Evolutionary conservation across 2,329 filamentous ascomycete species (phyloP), one percentile per base, ranked within the genome.

Genomic region (Ambrosiella xylebori): DNA sequence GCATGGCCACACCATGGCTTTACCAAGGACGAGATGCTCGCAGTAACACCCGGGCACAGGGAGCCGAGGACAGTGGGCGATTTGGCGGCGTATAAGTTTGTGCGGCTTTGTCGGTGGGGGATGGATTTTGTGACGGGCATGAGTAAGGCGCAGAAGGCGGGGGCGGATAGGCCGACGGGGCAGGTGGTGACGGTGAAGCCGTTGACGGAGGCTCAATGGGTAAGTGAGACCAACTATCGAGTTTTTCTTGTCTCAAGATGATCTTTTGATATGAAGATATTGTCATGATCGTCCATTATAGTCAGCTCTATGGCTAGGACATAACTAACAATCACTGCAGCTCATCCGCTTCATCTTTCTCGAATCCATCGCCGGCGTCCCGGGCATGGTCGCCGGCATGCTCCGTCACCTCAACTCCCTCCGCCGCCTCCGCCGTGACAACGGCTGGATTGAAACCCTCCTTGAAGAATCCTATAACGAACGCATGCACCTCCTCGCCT

Each of bases 341-440:
- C 76, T 96, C 64, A 80, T 86, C 54, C 80, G 91, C 6, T 91
- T 95, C 66, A 79, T 98, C 64, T 98, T 98, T 70, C 78, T 98
- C 39, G 93, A 98, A 70, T 90, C 85, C 54, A 88, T 98, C 44
- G 93, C 93, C 11, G 93, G 89, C 39, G 93, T 97, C 0, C 93
- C 93, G 0, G 93, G 93, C 7, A 97, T 97, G 88, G 91, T 97
- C 0, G 93, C 85, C 0, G 93, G 89, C 19, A 96, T 95, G 86
- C 75, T 97, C 13, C 78, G 93, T 39, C 93, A 98, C 71, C 76
- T 97, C 41, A 82, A 85, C 67, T 90, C 84, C 63, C 78, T 97
- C 65, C 78, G 91, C 50, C 79, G 84, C 36, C 84, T 97, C 76
- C 89, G 88, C 75, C 77, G 91, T 58, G 91, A 97, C 68, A 95